A percentile compares a stretch with the other conserved stretches of the same genome.
These are phyloP conservation scores for Malus sylvestris DNA, from an alignment of 306 rosid species.

Conservation along the genomic window DNA sequence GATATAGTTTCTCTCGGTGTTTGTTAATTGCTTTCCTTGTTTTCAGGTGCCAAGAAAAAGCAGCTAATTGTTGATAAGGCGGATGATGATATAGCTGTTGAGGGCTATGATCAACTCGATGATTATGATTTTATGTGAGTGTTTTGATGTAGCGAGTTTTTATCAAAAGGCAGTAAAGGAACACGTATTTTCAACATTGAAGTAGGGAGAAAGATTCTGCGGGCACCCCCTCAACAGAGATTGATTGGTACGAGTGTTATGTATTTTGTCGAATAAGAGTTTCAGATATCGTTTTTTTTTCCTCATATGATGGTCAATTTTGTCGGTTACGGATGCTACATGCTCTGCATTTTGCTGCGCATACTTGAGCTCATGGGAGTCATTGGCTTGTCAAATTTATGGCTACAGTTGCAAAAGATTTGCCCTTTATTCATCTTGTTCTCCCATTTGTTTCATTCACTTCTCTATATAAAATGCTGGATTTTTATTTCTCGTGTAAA, in stretches of 20 bases:
- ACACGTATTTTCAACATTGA: conserved; percentile 11
- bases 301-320: conserved; percentile 2
- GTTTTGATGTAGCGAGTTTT: neutral
- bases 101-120: conserved; percentile 55
- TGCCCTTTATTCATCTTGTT: neutral
- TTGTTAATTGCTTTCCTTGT: neutral
- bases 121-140: conserved; percentile 88
- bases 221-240: neutral
- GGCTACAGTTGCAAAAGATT: neutral
- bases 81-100: conserved; percentile 61
- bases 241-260: conserved; percentile 7
- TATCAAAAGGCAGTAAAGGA: neutral
- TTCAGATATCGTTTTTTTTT: neutral
- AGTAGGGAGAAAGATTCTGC: neutral
- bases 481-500: neutral
- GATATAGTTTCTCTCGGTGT: neutral
- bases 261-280: conserved; percentile 9
- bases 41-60: conserved; percentile 74
- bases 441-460: neutral
- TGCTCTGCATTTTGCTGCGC: neutral
- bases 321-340: neutral
- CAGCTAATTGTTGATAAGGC: conserved; percentile 80
- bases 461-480: neutral
- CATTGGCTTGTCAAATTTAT: neutral
- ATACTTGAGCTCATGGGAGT: neutral